Base-by-base conservation (phyloP, 2,329 filamentous ascomycete genomes). In the Penicillium sp. region DNA sequence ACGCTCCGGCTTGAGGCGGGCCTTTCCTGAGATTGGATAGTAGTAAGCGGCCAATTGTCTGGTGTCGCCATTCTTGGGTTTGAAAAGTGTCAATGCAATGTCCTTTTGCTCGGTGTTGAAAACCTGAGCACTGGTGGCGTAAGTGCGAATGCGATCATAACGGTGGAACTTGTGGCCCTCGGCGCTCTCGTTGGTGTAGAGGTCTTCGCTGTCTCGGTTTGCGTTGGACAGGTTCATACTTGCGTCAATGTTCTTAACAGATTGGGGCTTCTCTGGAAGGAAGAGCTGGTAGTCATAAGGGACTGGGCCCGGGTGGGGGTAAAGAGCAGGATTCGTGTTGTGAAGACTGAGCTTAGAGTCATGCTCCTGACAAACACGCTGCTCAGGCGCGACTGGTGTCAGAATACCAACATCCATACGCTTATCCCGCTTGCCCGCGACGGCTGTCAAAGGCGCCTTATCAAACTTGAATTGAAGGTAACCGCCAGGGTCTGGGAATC, bases 401-500 rank as follows among this genome's bases (percentile, higher is more conserved):
- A 87, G 72, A 39, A 86, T 70, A 10, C 79, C 82, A 31, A 84
- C 80, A 62, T 87, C 84, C 62, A 87, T 81, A 40, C 85, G 81
- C 43, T 79, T 74, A 65, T 88, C 84, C 58, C 85, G 83, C 55
- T 74, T 76, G 16, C 75, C 75, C 19, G 78, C 75, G 9, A 73
- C 65, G 15, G 75, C 74, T 49, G 79, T 73, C 39, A 84, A 72
- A 1, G 85, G 85, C n/a, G 84, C 81, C 48, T 83, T 82, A 57
- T 80, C 77, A 70, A 87, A 87, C 57, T 87, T 87, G 71, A 84
- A 78, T 53, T 86, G 76, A 64, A 85, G 79, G 71, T 82, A 87
- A 38, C 78, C 79, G 63, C 83, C 83, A 8, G 80, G 79, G 60
- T 85, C 81, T 4, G 84, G 82, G 53, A 84, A 78, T 11, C 84